These are phyloP conservation scores for Usnea hakonensis DNA, from an alignment of 495 filamentous ascomycete genomes.

Conservation along the genomic window DNA sequence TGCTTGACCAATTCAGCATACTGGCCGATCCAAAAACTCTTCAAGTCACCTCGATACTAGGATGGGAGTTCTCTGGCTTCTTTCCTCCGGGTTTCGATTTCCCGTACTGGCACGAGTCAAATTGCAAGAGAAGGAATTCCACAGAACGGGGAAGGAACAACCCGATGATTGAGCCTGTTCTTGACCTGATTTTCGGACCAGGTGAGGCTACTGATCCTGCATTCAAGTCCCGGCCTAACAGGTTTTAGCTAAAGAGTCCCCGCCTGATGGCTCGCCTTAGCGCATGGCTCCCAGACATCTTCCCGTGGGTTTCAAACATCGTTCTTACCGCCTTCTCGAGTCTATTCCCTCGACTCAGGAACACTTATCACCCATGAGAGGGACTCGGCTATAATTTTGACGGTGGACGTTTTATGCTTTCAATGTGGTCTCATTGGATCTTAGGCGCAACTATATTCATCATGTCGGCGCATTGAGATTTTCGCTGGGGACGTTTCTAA, in stretches of 20 bases:
- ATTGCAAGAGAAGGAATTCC: no score
- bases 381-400: background rate
- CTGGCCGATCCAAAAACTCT: slow-evolving; percentile 29
- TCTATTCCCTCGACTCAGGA: background rate
- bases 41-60: slow-evolving; percentile 30
- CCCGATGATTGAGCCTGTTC: background rate
- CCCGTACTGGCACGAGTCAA: slow-evolving; percentile 12
- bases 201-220: background rate
- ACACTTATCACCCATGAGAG: background rate
- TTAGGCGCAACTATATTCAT: background rate
- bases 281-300: background rate
- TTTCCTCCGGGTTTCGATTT: slow-evolving; percentile 25
- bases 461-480: background rate
- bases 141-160: background rate
- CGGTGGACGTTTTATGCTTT: background rate
- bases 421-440: background rate
- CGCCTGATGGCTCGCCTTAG: background rate
- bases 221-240: background rate
- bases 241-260: background rate
- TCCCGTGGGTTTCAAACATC: background rate
- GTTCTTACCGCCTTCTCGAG: background rate
- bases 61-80: slow-evolving; percentile 36
- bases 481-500: no score
- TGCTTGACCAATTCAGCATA: slow-evolving; percentile 30
- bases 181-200: background rate